Percentiles rank a stretch among this genome's conserved stretches.
Evolutionary conservation across 192 early-diverging fungal genomes (phyloP).

Genomic region (Gorgonomyces haynaldii): DNA sequence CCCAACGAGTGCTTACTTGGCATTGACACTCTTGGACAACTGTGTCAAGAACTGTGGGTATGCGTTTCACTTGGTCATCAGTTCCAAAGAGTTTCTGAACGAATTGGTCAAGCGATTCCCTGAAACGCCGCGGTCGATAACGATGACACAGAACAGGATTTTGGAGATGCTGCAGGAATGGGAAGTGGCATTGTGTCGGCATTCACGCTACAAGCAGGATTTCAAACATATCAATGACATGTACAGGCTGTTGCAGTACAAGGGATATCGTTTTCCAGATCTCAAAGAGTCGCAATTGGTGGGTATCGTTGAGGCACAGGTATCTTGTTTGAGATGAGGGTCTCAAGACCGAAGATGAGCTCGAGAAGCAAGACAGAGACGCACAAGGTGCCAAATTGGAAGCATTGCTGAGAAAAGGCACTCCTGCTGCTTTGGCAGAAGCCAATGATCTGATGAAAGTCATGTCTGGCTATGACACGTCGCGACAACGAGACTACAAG

Average conservation of each 20-base stretch:
- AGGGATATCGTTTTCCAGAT: conserved; percentile 25
- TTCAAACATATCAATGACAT: conserved; percentile 91
- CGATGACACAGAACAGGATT: conserved; percentile 72
- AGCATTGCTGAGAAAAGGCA: conserved; percentile 88
- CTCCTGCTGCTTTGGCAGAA: conserved; percentile 83
- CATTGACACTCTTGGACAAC: conserved; percentile 72
- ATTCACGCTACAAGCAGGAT: conserved; percentile 86
- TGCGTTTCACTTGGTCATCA: conserved; percentile 89
- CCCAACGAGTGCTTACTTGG: conserved; percentile 27
- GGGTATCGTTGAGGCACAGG: neutral
- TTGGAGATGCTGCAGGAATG: conserved; percentile 90
- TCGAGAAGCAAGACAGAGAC: conserved; percentile 87
- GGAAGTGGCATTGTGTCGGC: conserved; percentile 76
- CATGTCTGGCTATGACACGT: conserved; percentile 78
- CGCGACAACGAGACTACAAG: conserved; percentile 68
- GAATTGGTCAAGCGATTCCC: conserved; percentile 90
- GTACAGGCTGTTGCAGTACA: conserved; percentile 76
- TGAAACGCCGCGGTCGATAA: conserved; percentile 44
- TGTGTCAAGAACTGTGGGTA: conserved; percentile 99
- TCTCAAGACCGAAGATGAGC: conserved; percentile 83
- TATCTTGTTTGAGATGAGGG: conserved; percentile 35
- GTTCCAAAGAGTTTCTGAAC: conserved; percentile 91
- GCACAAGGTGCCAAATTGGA: conserved; percentile 88
- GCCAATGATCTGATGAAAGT: conserved; percentile 98
- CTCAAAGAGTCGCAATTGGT: conserved; percentile 1